Evolutionary conservation across 352 stramenopile genomes (phyloP), one percentile per base, ranked within the genome.

Genomic region (Phytophthora palmivora): DNA sequence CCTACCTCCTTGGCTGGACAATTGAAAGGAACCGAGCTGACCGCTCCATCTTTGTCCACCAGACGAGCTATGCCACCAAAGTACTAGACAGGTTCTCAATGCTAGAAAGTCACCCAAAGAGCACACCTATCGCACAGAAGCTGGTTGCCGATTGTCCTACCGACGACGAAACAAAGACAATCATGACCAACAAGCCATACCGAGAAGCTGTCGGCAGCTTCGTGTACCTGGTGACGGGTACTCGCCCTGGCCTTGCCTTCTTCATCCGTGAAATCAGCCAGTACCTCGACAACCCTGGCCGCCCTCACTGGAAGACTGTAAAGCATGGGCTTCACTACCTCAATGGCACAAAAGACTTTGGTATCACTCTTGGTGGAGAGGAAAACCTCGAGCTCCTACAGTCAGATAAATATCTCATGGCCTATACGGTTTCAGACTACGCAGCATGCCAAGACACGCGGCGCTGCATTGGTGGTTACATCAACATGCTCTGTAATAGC

Each of bases 381-480:
- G 18, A 34, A 10, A 18, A 42, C 16, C 16, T 48, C 21, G 26
- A 47, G 24, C 49, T 42, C 10, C 47, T 45, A 55, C 47, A 55
- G 37, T 34, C 16, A 58, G 24, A 49, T 36, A 16, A 58, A 38
- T 33, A 48, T 42, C 37, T 49, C 10, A 48, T 44, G 21, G 37
- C 37, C 21, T 58, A 49, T 16, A 58, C 26, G 16, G 50, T 49
- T 26, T 58, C 50, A 42, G 50, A 58, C 50, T 58, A 58, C 21
- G 50, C 37, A 11, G 34, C 14, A 19, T 49, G 24, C 18, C 50
- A 44, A 46, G 37, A 42, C 18, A 49, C 50, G 10, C 32, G 49
- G 6, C 32, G 36, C 10, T 46, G 28, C 4, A 33, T 47, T 30
- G 36, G 48, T 38, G 48, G 36, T 1, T 56, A 56, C n/a, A 42